Evolutionary conservation across 805 yeast species (phyloP).

Genomic region (Brettanomyces nanus): DNA sequence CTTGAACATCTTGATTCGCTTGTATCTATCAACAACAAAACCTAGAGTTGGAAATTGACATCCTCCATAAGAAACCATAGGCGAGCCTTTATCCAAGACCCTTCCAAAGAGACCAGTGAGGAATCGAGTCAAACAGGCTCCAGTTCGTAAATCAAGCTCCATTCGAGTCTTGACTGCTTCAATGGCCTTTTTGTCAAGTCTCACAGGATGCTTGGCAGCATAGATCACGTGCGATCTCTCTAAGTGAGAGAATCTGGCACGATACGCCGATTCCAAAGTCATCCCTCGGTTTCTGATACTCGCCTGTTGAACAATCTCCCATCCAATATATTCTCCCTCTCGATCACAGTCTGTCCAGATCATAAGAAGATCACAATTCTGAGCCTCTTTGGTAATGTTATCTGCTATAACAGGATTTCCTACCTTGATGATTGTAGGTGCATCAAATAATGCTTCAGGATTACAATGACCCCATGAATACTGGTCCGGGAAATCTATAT

Average conservation of each 20-base stretch:
- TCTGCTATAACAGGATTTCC: conserved; percentile 38
- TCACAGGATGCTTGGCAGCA: conserved; percentile 67
- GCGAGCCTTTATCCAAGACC: conserved; percentile 21
- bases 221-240: conserved; percentile 63
- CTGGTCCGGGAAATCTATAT: conserved; percentile 53
- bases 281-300: conserved; percentile 38
- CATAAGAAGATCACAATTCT: conserved; percentile 55
- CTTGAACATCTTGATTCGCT: conserved; percentile 60
- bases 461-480: conserved; percentile 59
- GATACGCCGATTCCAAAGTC: conserved; percentile 40
- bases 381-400: conserved; percentile 63
- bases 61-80: conserved; percentile 66
- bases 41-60: conserved; percentile 98
- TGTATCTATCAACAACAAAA: conserved; percentile 87
- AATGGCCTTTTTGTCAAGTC: conserved; percentile 59
- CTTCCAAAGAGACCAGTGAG: conserved; percentile 47
- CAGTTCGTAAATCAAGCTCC: conserved; percentile 84
- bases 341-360: conserved; percentile 99
- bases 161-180: conserved; percentile 80
- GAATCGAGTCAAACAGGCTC: conserved; percentile 80
- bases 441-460: conserved; percentile 62
- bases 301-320: conserved; percentile 72
- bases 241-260: conserved; percentile 84
- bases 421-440: conserved; percentile 36
- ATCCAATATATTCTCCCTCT: conserved; percentile 91